Percentiles rank a stretch among this genome's conserved stretches.
These are phyloP conservation scores for Solanum tacnaense DNA, from an alignment of 257 asterid species.

Conservation along the genomic window DNA sequence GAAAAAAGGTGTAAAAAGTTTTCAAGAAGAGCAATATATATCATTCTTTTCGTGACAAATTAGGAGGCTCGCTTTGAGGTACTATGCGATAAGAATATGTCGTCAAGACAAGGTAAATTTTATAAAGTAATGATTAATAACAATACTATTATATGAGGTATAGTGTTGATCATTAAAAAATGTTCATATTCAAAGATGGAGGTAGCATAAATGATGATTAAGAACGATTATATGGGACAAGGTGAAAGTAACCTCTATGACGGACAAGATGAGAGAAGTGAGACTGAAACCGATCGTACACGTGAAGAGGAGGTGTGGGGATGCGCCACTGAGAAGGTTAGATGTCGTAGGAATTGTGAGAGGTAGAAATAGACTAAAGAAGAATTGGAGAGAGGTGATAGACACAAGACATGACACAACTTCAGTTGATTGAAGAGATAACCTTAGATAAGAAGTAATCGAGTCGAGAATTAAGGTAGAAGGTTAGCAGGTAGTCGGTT, in stretches of 20 bases:
- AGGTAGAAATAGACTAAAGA: not conserved
- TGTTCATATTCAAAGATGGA: not conserved
- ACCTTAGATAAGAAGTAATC: not conserved
- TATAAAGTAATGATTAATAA: not conserved
- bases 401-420: not conserved
- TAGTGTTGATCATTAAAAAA: not conserved
- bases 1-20: not conserved
- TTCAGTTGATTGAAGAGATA: not conserved
- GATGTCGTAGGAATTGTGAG: not conserved
- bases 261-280: not conserved
- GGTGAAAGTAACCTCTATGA: not conserved
- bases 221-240: not conserved
- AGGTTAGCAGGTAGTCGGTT: accelerated
- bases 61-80: not conserved
- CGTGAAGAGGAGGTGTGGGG: not conserved
- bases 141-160: not conserved
- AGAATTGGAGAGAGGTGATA: not conserved
- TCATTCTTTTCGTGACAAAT: not conserved
- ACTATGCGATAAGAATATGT: not conserved
- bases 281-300: accelerated
- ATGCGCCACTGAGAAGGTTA: not conserved
- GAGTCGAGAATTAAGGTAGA: not conserved
- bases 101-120: not conserved
- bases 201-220: not conserved
- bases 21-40: not conserved